Evolutionary conservation across 2,329 filamentous ascomycete genomes (phyloP).

Genomic region (Aspergillus sclerotialis): DNA sequence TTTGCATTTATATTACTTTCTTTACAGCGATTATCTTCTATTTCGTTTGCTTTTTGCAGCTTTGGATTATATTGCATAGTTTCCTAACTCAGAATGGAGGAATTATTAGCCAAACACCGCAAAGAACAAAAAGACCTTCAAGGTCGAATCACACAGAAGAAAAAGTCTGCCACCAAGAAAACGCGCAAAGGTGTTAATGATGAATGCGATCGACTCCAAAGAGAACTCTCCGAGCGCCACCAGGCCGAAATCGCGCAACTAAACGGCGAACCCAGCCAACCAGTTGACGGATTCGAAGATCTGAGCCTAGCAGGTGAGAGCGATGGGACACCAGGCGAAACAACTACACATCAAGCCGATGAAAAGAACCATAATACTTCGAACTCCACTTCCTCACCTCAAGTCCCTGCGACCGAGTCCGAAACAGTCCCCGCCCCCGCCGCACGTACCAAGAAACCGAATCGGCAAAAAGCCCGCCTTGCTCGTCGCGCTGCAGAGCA

Average conservation of each 20-base stretch:
- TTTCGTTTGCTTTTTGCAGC: conserved; percentile 1
- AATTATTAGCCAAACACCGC: conserved; percentile 70
- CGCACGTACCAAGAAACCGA: conserved; percentile 61
- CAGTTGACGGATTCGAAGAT: conserved; percentile 23
- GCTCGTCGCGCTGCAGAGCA: conserved; percentile 83
- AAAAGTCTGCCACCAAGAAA: conserved; percentile 89
- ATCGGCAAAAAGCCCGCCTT: conserved; percentile 83
- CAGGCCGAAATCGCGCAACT: conserved; percentile 43
- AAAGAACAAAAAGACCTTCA: conserved; percentile 86
- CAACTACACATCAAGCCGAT: conserved; percentile 3
- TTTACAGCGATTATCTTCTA: not conserved
- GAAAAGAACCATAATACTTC: conserved; percentile 3
- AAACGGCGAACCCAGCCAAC: conserved; percentile 25
- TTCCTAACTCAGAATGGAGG: conserved; percentile 52
- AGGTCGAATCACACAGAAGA: conserved; percentile 82
- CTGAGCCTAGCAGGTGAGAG: conserved; percentile 24
- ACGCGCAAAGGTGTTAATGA: conserved; percentile 63
- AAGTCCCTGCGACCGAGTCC: conserved; percentile 5
- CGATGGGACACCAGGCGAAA: conserved; percentile 8
- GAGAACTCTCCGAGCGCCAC: conserved; percentile 50
- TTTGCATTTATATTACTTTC: not conserved
- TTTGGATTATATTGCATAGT: not conserved
- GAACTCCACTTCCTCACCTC: conserved; percentile 6
- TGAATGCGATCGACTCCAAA: conserved; percentile 54
- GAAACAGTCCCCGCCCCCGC: conserved; percentile 8